Evolutionary conservation across 805 yeast genomes (phyloP), one percentile per base, ranked within the genome.

Genomic region (Wickerhamiella qilinensis): DNA sequence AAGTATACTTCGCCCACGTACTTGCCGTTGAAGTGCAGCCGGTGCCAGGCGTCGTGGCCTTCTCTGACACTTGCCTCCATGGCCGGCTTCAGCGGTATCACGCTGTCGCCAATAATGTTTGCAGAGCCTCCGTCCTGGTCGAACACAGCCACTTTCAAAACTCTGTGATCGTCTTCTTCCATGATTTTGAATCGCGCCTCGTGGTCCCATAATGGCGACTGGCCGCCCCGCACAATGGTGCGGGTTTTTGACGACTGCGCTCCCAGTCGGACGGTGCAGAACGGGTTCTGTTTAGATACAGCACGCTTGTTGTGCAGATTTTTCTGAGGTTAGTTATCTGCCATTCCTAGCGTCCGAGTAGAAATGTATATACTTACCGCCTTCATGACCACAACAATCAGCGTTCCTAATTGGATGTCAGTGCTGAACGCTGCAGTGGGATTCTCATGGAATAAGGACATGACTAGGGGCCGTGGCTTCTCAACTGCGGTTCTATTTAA

Each of bases 221-320:
- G 98, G 2, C 98, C 98, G 1, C 94, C 98, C 47, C 97, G 63
- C 38, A 72, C 69, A 42, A 81, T 75, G 0, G 83, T 68, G 27
- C 74, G 75, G 1, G 96, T 83, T 51, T 78, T 74, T 46, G 80
- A 75, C 8, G 93, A 88, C 49, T 72, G 71, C 43, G 82, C 83
- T 21, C 86, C 88, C 4, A 91, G 66, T 40, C 97, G 64, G 11
- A 82, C 66, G 4, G 88, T 73, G 43, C 85, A 79, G 59, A 83
- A 86, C 2, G 97, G 98, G 46, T 82, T 79, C 58, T 91, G 98
- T 52, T 91, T 91, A 51, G 93, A 96, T 37, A 88, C 64, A 45
- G 78, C 82, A 28, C 88, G 66, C 44, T 84, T 63, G 58, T 91
- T 88, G 19, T 94, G 93, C 33, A 91, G 68, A 51, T 84, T 93